Conservation (phyloP, 2,329 filamentous ascomycete species). For the Penicillium sp. region DNA sequence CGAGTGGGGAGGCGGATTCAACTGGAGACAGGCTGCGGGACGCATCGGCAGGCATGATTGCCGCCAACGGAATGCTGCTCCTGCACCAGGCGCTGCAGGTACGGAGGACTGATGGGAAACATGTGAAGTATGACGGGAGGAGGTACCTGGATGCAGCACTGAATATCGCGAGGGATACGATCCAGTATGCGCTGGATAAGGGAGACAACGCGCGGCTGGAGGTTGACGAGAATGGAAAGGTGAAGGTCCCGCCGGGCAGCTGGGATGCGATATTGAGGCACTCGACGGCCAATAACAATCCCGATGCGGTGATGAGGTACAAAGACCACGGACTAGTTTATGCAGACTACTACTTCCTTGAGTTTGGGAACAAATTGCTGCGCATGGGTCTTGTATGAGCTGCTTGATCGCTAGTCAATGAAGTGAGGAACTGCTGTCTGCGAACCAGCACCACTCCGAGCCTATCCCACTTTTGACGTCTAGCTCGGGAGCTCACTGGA, state of each 20-base stretch:
- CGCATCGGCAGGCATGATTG: constrained; percentile 34
- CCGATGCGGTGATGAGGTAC: constrained; percentile 36
- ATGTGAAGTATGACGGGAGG: not conserved
- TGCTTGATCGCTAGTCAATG: not conserved
- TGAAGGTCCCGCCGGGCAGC: constrained; percentile 19
- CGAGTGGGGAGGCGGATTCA: constrained; percentile 27
- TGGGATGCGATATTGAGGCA: constrained; percentile 42
- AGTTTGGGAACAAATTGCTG: constrained; percentile 43
- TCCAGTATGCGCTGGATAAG: not conserved
- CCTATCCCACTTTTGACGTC: too few relatives aligned
- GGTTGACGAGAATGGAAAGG: not conserved
- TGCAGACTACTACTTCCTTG: constrained; percentile 43
- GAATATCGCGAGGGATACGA: not conserved
- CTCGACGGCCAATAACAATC: constrained; percentile 42
- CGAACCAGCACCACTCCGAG: too few relatives aligned
- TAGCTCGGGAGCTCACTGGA: too few relatives aligned
- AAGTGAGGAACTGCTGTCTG: too few relatives aligned
- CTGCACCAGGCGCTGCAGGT: constrained; percentile 31
- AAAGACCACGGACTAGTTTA: constrained; percentile 43
- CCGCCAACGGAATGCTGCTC: constrained; percentile 44
- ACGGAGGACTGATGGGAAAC: not conserved
- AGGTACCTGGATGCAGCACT: not conserved
- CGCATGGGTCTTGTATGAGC: constrained; percentile 16
- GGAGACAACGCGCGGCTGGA: not conserved
- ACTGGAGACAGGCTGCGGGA: constrained; percentile 22